A percentile compares a stretch with the other conserved stretches of the same genome.
phyloP scores from a whole-genome alignment of 768 basidiomycete species.

The Terana coerulea region DNA sequence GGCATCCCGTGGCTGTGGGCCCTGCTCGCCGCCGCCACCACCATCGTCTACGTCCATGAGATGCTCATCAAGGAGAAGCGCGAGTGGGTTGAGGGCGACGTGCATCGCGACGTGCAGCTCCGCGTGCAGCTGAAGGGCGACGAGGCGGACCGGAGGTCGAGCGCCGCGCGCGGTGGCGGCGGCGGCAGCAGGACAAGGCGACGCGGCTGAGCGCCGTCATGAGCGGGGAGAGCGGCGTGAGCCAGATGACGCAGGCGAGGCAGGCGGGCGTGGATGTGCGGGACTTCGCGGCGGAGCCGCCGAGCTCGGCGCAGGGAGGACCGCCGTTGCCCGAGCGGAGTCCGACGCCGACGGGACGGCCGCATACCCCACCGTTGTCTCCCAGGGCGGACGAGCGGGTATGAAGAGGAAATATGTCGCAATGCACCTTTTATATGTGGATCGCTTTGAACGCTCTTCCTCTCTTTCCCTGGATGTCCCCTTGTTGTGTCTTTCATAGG shows the following conservation, averaged over 20 bases:
- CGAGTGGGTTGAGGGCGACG: conserved; percentile 4
- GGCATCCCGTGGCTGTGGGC: conserved; percentile 30
- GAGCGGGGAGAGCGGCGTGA: not conserved
- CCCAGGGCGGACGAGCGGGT: too few species aligned
- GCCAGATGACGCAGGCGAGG: too few species aligned
- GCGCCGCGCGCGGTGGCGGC: not conserved
- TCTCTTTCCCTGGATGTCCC: too few species aligned
- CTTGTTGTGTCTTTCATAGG: too few species aligned
- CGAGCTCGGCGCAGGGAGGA: not conserved
- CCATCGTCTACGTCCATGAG: conserved; percentile 12
- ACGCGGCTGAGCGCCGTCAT: not conserved
- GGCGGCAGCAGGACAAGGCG: not conserved
- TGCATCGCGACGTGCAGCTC: conserved; percentile 2
- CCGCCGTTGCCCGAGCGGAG: not conserved
- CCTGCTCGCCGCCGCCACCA: conserved; percentile 14
- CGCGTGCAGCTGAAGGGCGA: conserved; percentile 2
- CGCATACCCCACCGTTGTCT: not conserved
- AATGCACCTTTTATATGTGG: too few species aligned
- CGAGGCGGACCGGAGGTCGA: not conserved
- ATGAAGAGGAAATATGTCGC: too few species aligned
- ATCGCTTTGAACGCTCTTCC: too few species aligned
- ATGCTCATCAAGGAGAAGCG: conserved; percentile 1
- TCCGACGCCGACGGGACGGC: not conserved
- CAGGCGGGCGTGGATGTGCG: not conserved
- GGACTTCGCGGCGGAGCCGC: not conserved